Evolutionary conservation across 179 eudicot genomes (phyloP).

Genomic region (Sideroxylon spinosum): DNA sequence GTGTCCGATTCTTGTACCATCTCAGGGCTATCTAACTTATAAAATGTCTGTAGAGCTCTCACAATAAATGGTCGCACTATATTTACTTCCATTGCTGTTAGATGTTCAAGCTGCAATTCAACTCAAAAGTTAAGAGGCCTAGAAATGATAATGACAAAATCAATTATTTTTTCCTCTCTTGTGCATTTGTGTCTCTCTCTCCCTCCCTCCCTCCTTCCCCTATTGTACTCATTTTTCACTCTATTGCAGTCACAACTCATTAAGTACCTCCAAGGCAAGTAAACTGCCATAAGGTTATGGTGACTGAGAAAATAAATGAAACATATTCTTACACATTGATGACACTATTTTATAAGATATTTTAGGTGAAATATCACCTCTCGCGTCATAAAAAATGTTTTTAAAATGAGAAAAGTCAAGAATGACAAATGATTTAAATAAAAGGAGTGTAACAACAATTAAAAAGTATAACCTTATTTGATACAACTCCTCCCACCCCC

Average conservation of each 20-base stretch:
- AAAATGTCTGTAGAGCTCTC: slow-evolving; percentile 75
- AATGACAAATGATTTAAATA: not conserved
- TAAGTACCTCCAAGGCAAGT: not conserved
- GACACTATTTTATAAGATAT: not conserved
- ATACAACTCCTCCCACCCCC: not conserved
- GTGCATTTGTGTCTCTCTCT: not conserved
- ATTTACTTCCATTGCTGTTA: slow-evolving; percentile 97
- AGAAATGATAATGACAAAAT: not conserved
- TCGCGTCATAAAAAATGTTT: no score
- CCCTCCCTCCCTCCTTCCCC: no score
- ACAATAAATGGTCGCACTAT: slow-evolving; percentile 85
- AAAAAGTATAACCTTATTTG: not conserved
- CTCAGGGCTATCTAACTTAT: slow-evolving; percentile 80
- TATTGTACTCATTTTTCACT: slow-evolving; percentile 3
- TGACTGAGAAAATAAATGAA: not conserved
- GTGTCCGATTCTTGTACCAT: slow-evolving; percentile 61
- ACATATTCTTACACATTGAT: not conserved
- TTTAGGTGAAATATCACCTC: not conserved
- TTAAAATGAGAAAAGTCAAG: no score
- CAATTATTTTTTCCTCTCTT: not conserved
- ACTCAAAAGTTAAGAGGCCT: slow-evolving; percentile 11
- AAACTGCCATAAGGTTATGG: not conserved
- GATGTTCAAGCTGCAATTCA: slow-evolving; percentile 64
- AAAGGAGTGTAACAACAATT: not conserved
- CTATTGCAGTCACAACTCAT: not conserved